These are phyloP conservation scores for Neoascochyta sp. DNA, from an alignment of 2,329 filamentous ascomycete genomes.

Conservation along the genomic window DNA sequence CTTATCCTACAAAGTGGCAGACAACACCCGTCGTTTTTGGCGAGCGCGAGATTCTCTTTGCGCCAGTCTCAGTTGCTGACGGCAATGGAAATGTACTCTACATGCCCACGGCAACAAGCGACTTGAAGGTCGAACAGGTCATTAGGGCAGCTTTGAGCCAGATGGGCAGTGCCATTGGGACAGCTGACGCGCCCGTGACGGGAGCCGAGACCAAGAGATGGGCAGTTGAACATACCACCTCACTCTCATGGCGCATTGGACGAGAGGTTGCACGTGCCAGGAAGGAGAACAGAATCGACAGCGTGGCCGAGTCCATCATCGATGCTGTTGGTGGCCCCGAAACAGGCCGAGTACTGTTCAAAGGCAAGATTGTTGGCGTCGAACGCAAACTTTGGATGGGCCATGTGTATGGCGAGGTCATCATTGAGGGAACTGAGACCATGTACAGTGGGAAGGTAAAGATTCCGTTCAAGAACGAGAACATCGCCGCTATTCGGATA, in stretches of 20 bases:
- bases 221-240: constrained; percentile 40
- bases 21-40: constrained; percentile 44
- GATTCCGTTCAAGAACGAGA: constrained; percentile 72
- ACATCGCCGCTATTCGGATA: constrained; percentile 55
- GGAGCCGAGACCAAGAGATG: constrained; percentile 37
- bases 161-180: constrained; percentile 36
- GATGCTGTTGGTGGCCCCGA: constrained; percentile 41
- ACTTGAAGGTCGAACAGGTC: constrained; percentile 39
- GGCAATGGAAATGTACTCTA: constrained; percentile 43
- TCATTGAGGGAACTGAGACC: constrained; percentile 33
- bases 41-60: constrained; percentile 39
- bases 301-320: constrained; percentile 40
- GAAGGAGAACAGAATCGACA: constrained; percentile 36
- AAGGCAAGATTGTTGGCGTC: constrained; percentile 46
- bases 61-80: constrained; percentile 39
- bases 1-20: constrained; percentile 47
- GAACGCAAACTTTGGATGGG: constrained; percentile 42
- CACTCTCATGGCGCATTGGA: constrained; percentile 39
- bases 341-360: constrained; percentile 42
- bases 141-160: constrained; percentile 37
- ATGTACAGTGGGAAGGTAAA: constrained; percentile 49
- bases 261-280: constrained; percentile 35
- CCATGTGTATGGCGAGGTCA: constrained; percentile 43
- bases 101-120: constrained; percentile 37
- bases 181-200: constrained; percentile 38